Base-by-base conservation (phyloP, 805 yeast genomes). In the Sungouiozyma intestinalis region DNA sequence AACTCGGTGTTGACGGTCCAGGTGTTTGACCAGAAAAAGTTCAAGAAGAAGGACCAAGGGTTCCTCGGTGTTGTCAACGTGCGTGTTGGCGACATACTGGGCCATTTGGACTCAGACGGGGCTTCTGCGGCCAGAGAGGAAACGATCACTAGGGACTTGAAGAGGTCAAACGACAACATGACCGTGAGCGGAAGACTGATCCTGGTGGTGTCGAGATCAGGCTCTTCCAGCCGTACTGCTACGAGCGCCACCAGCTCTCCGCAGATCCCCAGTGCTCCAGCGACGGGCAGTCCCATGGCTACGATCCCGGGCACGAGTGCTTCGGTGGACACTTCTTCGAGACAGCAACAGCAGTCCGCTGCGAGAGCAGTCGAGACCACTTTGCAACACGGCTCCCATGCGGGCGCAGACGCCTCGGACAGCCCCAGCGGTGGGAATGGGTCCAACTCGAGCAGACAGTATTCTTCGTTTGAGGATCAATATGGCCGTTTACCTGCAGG, bases 31-130 rank as follows among this genome's bases (percentile, higher is more conserved):
- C 97, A 90, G 62, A 88, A 87, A 62, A 92, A 92, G 65, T 92
- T 92, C 69, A 92, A 92, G 63, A 87, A 86, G 77, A 88, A 87
- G 73, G 98, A 92, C 61, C 99, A 92, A 64, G 99, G 99, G 4
- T 92, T 92, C 54, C 69, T 92, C 41, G 99, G 99, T 44, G 97
- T 92, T 16, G 92, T 92, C 47, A 92, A 92, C 62, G 75, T 92
- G 40, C 73, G 94, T 50, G 76, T 92, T 24, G 90, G 90, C 35
- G 97, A 92, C 62, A 86, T 85, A 21, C 36, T 62, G 38, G 61
- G 63, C 4, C 60, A 56, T 46, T 74, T 90, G 44, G 94, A 87
- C 58, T 69, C 81, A 42, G 67, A 66, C 35, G 65, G 66, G 13
- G 58, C 59, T 32, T 47, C 42, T 52, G 48, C 55, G 33, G 41